Base-by-base conservation (phyloP, 768 basidiomycete species). In the Suillus hirtellus region DNA sequence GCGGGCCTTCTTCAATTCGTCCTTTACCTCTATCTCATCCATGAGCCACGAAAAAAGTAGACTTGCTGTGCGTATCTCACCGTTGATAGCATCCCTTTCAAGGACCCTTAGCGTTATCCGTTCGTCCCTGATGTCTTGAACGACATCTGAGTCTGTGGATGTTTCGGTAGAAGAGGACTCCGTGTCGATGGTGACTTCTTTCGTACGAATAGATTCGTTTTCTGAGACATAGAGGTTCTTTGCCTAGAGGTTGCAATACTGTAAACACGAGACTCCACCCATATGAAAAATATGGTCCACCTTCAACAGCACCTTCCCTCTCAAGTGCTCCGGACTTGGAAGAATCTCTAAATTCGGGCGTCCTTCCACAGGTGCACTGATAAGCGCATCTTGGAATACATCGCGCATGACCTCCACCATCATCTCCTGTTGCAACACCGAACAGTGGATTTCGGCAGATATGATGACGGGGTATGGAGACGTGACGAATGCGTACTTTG, bases 391-490 rank as follows among this genome's bases (percentile, higher is more conserved):
- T 1, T 87, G 87, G 67, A 90, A 87, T 17, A 81, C 81, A 19
- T 84, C 81, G 50, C 72, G 75, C 86, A 99, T 86, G 69, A 96
- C 93, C 2, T 80, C 70, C 0, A 86, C 95, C 15, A 97, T 81
- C 71, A 82, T 81, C 43, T 91, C 90, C 73, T 99, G 96, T 72
- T 95, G 92, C 34, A 80, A 75, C 17, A 93, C 63, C 0, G 84
- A 80, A 73, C 94, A 96, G 70, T 96, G 95, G 1, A 96, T 84
- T 77, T 99, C 96, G 14, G 95, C 92, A 2, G 94, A 96, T 61
- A 99, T 90, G 70, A 99, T 87, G 71, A 99, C 80, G 1, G 96
- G 96, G 70, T 95, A 97, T 0, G 93, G 92, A 1, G 93, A 96
- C 1, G 90, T 84, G 47, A 91, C 86, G 70, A 98, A 98, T 0